Conservation (phyloP, 2,329 filamentous ascomycete species). For the Ascochyta viciae-villosae region DNA sequence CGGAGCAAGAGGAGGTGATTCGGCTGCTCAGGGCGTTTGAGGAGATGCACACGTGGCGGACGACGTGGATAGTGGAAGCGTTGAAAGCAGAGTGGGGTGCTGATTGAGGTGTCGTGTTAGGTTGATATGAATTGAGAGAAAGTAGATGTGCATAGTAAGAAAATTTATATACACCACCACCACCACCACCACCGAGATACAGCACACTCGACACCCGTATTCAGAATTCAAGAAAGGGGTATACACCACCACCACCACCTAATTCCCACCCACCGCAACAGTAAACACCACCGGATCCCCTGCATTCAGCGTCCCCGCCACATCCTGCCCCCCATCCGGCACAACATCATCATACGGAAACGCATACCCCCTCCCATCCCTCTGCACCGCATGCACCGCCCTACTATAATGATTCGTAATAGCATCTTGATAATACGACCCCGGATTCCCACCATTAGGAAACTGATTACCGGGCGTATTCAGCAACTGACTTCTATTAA, state of each 20-base stretch:
- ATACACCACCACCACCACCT: not conserved
- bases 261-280: conserved; percentile 56
- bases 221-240: not conserved
- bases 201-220: no score
- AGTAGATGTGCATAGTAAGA: no score
- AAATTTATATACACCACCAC: no score
- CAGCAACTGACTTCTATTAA: conserved; percentile 77
- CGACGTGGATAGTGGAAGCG: conserved; percentile 39
- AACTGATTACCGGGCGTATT: conserved; percentile 43
- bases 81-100: conserved; percentile 35
- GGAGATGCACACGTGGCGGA: conserved; percentile 37
- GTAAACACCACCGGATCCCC: conserved; percentile 55
- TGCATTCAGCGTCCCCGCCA: conserved; percentile 60
- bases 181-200: no score
- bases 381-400: conserved; percentile 66
- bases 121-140: no score
- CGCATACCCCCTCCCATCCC: conserved; percentile 67
- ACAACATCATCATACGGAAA: conserved; percentile 75
- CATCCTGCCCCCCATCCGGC: conserved; percentile 62
- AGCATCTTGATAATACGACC: conserved; percentile 44
- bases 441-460: conserved; percentile 45
- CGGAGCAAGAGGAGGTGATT: conserved; percentile 31
- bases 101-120: not conserved
- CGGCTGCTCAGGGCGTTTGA: conserved; percentile 32
- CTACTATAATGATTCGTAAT: conserved; percentile 65